phyloP scores from a whole-genome alignment of 352 stramenopile genomes.

The Phytophthora constricta region DNA sequence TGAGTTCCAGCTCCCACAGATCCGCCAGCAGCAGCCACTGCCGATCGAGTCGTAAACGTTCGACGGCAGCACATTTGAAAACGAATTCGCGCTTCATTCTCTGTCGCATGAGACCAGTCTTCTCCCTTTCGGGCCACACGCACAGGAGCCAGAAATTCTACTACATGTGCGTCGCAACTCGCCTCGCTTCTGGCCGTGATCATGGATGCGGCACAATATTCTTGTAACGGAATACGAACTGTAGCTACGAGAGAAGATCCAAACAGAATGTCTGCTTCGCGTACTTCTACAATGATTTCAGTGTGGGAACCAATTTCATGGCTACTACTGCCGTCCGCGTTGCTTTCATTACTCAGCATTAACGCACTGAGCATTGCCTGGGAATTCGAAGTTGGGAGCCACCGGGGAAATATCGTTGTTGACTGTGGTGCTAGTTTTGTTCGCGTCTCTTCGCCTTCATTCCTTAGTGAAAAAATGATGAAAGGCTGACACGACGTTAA shows the following conservation, averaged over 20 bases:
- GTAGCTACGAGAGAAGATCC: conserved; percentile 69
- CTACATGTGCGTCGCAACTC: conserved; percentile 36
- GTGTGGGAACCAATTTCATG: conserved; percentile 26
- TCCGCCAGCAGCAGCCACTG: conserved; percentile 6
- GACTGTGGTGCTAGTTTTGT: conserved; percentile 54
- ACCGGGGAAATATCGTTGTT: conserved; percentile 65
- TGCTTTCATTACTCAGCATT: conserved; percentile 24
- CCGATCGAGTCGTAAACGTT: conserved; percentile 27
- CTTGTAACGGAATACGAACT: conserved; percentile 51
- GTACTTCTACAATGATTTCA: conserved; percentile 64
- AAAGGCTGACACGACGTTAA: conserved; percentile 57
- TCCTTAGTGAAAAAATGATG: conserved; percentile 51
- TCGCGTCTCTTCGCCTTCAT: conserved; percentile 33
- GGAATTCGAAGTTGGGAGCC: conserved; percentile 50
- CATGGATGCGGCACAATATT: conserved; percentile 52
- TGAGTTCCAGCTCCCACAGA: conserved; percentile 25
- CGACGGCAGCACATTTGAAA: conserved; percentile 59
- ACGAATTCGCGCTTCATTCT: conserved; percentile 45
- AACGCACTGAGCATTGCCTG: conserved; percentile 48
- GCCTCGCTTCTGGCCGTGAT: conserved; percentile 24
- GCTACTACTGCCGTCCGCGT: conserved; percentile 5
- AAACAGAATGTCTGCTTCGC: conserved; percentile 77
- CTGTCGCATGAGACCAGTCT: conserved; percentile 15
- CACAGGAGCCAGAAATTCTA: conserved; percentile 61
- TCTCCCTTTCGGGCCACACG: conserved; percentile 33